Percentiles rank a stretch among this genome's conserved stretches.
Evolutionary conservation across 306 rosid genomes (phyloP).

Genomic region (Luffa aegyptiaca): DNA sequence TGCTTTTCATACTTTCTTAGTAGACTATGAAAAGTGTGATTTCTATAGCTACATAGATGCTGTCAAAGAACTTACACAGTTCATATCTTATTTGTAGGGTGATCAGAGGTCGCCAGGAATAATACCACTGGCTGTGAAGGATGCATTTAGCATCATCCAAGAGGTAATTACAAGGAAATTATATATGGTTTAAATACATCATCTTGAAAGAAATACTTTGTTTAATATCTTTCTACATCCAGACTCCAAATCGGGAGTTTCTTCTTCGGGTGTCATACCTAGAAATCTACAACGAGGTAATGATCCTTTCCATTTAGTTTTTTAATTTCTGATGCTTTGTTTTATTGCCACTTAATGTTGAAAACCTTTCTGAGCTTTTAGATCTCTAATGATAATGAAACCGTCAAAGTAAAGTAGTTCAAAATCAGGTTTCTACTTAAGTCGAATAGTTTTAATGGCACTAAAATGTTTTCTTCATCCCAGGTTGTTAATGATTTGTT

Average conservation of each 20-base stretch:
- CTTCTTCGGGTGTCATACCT: conserved; percentile 93
- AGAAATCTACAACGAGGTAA: conserved; percentile 98
- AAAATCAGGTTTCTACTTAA: conserved; percentile 12
- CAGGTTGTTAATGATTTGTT: conserved; percentile 95
- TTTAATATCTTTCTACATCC: conserved; percentile 14
- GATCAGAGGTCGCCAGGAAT: conserved; percentile 99
- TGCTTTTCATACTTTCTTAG: not conserved
- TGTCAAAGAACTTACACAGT: conserved; percentile 14
- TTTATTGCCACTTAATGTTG: not conserved
- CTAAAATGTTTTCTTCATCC: conserved; percentile 24
- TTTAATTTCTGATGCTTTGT: conserved; percentile 7
- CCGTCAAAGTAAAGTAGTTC: conserved; percentile 18
- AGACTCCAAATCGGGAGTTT: conserved; percentile 97
- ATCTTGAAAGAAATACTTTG: not conserved
- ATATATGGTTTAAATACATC: not conserved
- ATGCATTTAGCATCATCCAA: conserved; percentile 96
- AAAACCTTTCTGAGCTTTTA: not conserved
- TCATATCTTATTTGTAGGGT: conserved; percentile 51
- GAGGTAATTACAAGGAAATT: conserved; percentile 43
- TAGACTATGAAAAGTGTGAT: not conserved
- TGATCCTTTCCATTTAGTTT: conserved; percentile 14
- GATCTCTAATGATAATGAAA: not conserved
- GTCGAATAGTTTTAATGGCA: conserved; percentile 3
- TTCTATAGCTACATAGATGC: conserved; percentile 8
- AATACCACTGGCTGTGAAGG: conserved; percentile 96